Percentiles rank a stretch among this genome's conserved stretches.
Evolutionary conservation across 2,329 filamentous ascomycete species (phyloP).

Genomic region (Claviceps spartinae): DNA sequence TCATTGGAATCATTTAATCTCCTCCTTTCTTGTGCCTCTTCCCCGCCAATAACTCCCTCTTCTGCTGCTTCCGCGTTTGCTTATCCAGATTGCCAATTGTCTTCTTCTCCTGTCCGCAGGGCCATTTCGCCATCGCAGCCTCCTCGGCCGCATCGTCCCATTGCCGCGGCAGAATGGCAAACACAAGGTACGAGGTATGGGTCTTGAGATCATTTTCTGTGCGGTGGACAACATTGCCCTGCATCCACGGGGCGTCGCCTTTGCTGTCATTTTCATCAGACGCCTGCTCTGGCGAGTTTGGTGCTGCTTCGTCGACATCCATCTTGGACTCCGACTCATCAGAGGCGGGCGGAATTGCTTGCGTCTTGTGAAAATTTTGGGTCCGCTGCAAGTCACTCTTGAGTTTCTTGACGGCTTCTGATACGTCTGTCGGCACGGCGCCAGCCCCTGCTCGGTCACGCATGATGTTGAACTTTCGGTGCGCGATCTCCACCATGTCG

Average conservation of each 20-base stretch:
- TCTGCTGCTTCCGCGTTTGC: conserved; percentile 41
- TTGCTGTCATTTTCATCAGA: conserved; percentile 8
- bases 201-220: conserved; percentile 84
- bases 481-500: conserved; percentile 78
- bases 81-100: conserved; percentile 41
- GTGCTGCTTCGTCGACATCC: conserved; percentile 21
- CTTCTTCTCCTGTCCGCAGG: conserved; percentile 38
- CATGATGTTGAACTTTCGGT: conserved; percentile 66
- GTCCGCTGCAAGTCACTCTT: conserved; percentile 59
- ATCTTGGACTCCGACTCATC: conserved; percentile 25
- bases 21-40: conserved; percentile 30
- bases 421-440: conserved; percentile 57
- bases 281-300: conserved; percentile 4
- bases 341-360: conserved; percentile 13
- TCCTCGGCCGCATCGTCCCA: conserved; percentile 78
- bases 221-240: conserved; percentile 66
- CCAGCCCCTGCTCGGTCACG: conserved; percentile 72
- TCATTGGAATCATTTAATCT: conserved; percentile 5
- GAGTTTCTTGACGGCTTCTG: conserved; percentile 63
- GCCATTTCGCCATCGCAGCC: conserved; percentile 49
- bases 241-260: conserved; percentile 48
- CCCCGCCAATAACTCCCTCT: conserved; percentile 35
- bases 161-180: conserved; percentile 74
- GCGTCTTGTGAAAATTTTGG: conserved; percentile 45
- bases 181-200: conserved; percentile 93